Conservation (phyloP, 2,329 filamentous ascomycete genomes). For the Ophiostoma sp. region DNA sequence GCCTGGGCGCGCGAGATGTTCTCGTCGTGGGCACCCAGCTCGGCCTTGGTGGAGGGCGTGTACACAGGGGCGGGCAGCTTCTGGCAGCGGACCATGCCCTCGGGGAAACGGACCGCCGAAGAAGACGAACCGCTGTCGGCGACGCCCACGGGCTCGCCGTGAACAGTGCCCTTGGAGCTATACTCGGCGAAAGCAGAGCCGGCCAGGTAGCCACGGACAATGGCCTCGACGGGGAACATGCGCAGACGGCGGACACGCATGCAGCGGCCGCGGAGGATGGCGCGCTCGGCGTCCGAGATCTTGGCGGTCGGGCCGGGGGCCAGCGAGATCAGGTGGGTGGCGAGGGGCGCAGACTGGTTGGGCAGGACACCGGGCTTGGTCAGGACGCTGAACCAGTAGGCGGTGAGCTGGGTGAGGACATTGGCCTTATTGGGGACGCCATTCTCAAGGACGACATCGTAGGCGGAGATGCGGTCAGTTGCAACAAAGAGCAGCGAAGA, state of each 20-base stretch:
- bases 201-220: conserved; percentile 88
- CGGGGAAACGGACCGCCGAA: conserved; percentile 40
- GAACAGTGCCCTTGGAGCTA: conserved; percentile 70
- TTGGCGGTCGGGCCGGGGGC: conserved; percentile 39
- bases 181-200: conserved; percentile 82
- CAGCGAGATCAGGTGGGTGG: conserved; percentile 54
- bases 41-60: conserved; percentile 84
- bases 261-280: conserved; percentile 61
- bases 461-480: conserved; percentile 87
- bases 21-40: conserved; percentile 74
- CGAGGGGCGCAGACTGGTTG: conserved; percentile 39
- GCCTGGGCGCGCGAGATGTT: conserved; percentile 76
- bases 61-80: conserved; percentile 67
- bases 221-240: conserved; percentile 77
- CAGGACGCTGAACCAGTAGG: conserved; percentile 57
- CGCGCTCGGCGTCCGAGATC: conserved; percentile 47
- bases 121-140: not conserved
- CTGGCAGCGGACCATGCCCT: conserved; percentile 69
- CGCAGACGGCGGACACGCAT: conserved; percentile 76
- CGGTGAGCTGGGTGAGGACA: conserved; percentile 49
- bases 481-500: conserved; percentile 38
- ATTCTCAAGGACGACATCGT: conserved; percentile 87
- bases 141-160: conserved; percentile 63
- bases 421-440: conserved; percentile 56
- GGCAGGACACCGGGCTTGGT: conserved; percentile 43